These are phyloP conservation scores for Annulohypoxylon moriforme DNA, from an alignment of 495 filamentous ascomycete species.

Conservation along the genomic window DNA sequence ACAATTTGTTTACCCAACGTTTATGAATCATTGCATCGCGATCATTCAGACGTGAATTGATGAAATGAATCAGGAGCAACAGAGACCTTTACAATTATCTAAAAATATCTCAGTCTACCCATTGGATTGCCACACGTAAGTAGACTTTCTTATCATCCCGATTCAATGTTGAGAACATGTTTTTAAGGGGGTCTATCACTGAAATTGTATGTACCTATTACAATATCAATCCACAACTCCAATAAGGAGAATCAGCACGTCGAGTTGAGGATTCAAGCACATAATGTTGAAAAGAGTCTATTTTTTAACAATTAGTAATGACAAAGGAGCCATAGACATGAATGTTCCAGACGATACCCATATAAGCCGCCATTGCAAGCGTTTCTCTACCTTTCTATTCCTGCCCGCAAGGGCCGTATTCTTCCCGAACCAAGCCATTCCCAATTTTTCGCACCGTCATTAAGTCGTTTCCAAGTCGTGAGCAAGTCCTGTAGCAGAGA, in stretches of 20 bases:
- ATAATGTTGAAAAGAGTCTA: not conserved
- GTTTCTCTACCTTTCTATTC: not conserved
- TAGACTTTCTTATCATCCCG: not conserved
- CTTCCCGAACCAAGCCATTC: not conserved
- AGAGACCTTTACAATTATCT: not conserved
- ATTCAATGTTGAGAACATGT: not conserved
- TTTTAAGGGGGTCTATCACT: not conserved
- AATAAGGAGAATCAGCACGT: not conserved
- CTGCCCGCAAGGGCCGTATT: not conserved
- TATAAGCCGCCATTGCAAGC: not conserved
- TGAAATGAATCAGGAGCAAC: not conserved
- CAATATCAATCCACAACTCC: not conserved
- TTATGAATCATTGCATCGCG: not conserved
- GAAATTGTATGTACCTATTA: not conserved
- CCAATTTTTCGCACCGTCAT: slow-evolving; percentile 3
- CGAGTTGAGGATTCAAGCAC: not conserved
- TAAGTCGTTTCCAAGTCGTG: not conserved
- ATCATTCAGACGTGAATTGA: not conserved
- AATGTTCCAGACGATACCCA: not conserved
- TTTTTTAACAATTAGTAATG: not conserved
- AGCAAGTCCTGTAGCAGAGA: not conserved
- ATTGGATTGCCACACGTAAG: not conserved
- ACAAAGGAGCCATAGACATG: not conserved
- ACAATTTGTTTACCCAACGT: not conserved
- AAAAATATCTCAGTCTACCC: not conserved